Conservation (phyloP, 208 protist species). For the Leptomonas pyrrhocoris region DNA sequence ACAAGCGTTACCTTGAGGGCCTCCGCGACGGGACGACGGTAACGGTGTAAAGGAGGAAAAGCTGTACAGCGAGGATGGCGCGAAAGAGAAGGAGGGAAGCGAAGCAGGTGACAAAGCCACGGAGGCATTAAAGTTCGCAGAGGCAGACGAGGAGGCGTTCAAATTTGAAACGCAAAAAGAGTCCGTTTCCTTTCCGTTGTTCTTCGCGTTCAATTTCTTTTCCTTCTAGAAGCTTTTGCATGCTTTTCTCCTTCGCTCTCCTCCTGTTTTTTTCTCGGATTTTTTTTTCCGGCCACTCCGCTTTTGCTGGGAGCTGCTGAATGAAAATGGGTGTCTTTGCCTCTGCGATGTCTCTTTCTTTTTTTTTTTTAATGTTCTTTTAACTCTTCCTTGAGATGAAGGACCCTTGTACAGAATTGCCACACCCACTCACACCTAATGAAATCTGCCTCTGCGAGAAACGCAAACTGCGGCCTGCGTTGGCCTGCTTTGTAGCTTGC, state of each 20-base stretch:
- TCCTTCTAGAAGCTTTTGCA: background rate
- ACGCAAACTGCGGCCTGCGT: too few relatives aligned
- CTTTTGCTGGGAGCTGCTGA: background rate
- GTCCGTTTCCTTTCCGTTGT: too few relatives aligned
- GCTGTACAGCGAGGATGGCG: background rate
- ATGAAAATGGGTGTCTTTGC: background rate
- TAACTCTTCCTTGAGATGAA: background rate
- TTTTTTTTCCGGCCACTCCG: background rate
- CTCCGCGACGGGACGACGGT: slow-evolving; percentile 12
- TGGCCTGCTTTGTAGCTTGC: background rate
- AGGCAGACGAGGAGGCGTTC: background rate
- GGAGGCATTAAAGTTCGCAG: background rate
- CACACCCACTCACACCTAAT: background rate
- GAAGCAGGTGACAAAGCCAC: background rate
- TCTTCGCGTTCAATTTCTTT: background rate
- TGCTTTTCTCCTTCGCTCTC: slow-evolving; percentile 5
- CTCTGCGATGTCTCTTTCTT: background rate
- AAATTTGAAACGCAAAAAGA: background rate
- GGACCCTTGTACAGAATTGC: background rate
- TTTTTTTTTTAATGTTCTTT: background rate
- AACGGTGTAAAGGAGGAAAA: background rate
- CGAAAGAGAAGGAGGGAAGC: background rate
- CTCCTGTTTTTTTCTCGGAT: background rate
- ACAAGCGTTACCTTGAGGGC: slow-evolving; percentile 76
- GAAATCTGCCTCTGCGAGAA: too few relatives aligned